Percentiles rank a stretch among this genome's conserved stretches.
Evolutionary conservation across 768 basidiomycete species (phyloP).

Genomic region (Suillus subaureus): DNA sequence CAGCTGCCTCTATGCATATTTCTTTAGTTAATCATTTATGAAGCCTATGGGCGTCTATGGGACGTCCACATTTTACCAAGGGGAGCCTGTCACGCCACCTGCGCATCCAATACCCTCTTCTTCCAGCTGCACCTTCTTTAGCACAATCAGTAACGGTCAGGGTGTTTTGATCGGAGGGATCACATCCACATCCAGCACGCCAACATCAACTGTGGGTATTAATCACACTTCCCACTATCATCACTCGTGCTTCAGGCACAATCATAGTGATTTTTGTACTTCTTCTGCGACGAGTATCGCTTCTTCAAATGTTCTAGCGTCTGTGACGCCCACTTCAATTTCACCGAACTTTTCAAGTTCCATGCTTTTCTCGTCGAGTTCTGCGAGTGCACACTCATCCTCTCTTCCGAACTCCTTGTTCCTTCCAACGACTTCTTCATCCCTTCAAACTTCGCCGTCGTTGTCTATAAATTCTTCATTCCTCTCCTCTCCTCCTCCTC

Average conservation of each 20-base stretch:
- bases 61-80: slow-evolving; percentile 67
- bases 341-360: neutral
- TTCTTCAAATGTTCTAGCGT: slow-evolving; percentile 4
- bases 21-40: slow-evolving; percentile 5
- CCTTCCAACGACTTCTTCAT: neutral
- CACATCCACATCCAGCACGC: slow-evolving; percentile 13
- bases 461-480: neutral
- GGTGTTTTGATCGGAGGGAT: slow-evolving; percentile 30
- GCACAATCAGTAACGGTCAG: slow-evolving; percentile 53
- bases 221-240: neutral
- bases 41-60: slow-evolving; percentile 74
- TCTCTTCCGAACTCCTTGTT: neutral
- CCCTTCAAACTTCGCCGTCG: slow-evolving; percentile 2
- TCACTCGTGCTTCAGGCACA: neutral
- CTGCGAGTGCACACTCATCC: neutral
- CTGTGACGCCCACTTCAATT: slow-evolving; percentile 6
- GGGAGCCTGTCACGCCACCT: slow-evolving; percentile 53
- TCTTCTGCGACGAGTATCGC: slow-evolving; percentile 16
- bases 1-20: neutral
- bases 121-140: slow-evolving; percentile 56
- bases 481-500: neutral
- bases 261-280: neutral
- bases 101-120: slow-evolving; percentile 60
- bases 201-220: slow-evolving; percentile 8
- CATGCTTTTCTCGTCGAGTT: slow-evolving; percentile 2